phyloP scores from a whole-genome alignment of 805 yeast species.

The Blastobotrys chiropterorum region DNA sequence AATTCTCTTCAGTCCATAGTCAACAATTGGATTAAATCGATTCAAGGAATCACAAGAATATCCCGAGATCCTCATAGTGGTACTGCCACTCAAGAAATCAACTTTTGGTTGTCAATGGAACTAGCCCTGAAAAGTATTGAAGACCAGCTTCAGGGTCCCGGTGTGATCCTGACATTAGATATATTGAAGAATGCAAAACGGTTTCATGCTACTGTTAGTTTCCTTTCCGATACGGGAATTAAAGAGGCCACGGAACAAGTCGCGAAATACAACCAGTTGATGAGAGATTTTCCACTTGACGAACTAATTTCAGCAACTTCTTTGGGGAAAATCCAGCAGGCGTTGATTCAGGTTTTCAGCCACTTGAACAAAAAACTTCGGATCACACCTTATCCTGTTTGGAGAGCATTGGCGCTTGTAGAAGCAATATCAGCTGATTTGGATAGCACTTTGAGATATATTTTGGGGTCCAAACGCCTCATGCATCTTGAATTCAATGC shows the following conservation, averaged over 20 bases:
- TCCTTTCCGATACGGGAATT: conserved; percentile 65
- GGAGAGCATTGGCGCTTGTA: conserved; percentile 56
- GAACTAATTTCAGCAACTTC: conserved; percentile 46
- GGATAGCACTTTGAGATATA: conserved; percentile 36
- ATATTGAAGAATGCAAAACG: conserved; percentile 65
- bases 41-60: conserved; percentile 50
- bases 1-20: conserved; percentile 66
- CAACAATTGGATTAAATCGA: conserved; percentile 65
- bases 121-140: conserved; percentile 48
- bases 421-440: conserved; percentile 61
- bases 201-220: conserved; percentile 70
- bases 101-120: conserved; percentile 74
- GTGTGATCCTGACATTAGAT: conserved; percentile 51
- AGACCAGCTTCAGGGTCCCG: conserved; percentile 50
- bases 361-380: conserved; percentile 58
- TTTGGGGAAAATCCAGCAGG: conserved; percentile 39
- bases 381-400: conserved; percentile 54
- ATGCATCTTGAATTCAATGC: conserved; percentile 39
- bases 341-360: conserved; percentile 44
- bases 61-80: conserved; percentile 52
- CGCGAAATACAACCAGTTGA: conserved; percentile 50
- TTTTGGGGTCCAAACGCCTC: conserved; percentile 36
- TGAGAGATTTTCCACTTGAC: conserved; percentile 65
- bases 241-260: conserved; percentile 47
- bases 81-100: conserved; percentile 59